Base-by-base conservation (phyloP, 2,329 filamentous ascomycete genomes). In the Aureobasidium melanogenum region DNA sequence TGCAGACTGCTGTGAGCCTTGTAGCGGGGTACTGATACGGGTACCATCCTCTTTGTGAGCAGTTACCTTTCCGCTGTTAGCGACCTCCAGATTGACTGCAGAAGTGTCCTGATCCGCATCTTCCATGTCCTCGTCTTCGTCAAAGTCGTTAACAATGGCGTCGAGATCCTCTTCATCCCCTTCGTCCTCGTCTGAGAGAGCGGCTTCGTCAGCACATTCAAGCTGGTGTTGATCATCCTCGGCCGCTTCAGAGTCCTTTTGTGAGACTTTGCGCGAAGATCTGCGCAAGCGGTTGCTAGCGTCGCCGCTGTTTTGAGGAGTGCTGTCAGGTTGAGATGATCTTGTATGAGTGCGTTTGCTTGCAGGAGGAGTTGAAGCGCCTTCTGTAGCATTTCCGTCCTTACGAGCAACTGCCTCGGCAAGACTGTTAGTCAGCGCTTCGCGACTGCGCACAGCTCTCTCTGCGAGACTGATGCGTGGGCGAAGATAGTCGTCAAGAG, bases 11-110 rank as follows among this genome's bases (percentile, higher is more conserved):
- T 69, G 71, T 32, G 75, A 73, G 28, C 72, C 72, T 61, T 91
- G 87, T 0, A 87, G 86, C 5, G 93, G 92, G 1, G 92, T 97
- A 9, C 88, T 84, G 60, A 97, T 85, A 63, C 89, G 82, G 3
- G 90, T 95, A 5, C 93, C 93, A 71, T 97, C 92, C 67, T 97
- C 93, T 69, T 94, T 93, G 56, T 88, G 88, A 41, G 93, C 93
- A 1, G 90, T 96, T 15, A 97, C 88, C 70, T 91, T 95, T 15
- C 91, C 93, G 22, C 87, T 88, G 19, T 88, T 86, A 41, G 87
- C 91, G 44, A 97, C 84, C 73, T 97, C 93, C 71, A 99, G 84
- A 69, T 91, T 97, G 34, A 97, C 91, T 6, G 94, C 92, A 4
- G 89, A 88, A 2, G 91, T 89, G 67, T 94, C 90, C 7, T 88